Evolutionary conservation across 306 rosid species (phyloP).

Genomic region (Purshia tridentata): DNA sequence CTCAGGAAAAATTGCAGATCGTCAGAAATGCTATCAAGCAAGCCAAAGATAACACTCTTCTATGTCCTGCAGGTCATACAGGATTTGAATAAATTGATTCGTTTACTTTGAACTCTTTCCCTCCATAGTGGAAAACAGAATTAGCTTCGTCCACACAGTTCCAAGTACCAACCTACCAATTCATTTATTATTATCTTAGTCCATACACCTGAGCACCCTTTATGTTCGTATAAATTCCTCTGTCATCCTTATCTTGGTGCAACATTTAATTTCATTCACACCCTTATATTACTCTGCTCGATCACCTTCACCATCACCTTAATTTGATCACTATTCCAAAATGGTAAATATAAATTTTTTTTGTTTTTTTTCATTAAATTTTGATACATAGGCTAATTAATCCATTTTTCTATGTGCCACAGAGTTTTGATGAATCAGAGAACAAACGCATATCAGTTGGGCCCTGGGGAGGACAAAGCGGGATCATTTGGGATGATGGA

Average conservation of each 20-base stretch:
- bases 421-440: conserved; percentile 20
- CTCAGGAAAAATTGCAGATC: neutral
- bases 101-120: neutral
- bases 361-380: neutral
- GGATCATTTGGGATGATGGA: conserved; percentile 69
- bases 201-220: neutral
- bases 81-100: neutral
- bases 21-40: neutral
- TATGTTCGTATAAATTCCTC: conserved; percentile 7
- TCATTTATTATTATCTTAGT: neutral
- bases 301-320: neutral
- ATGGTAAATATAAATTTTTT: conserved; percentile 5
- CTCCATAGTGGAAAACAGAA: conserved; percentile 17
- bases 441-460: conserved; percentile 49
- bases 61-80: neutral
- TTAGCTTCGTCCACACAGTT: conserved; percentile 3
- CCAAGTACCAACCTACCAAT: neutral
- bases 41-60: neutral
- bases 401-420: neutral
- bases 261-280: neutral
- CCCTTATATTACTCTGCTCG: neutral
- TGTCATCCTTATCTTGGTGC: neutral
- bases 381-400: neutral
- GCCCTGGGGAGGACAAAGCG: conserved; percentile 78
- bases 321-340: neutral